phyloP scores from a whole-genome alignment of 106 monocot genomes.

The Amphibolis antarctica region DNA sequence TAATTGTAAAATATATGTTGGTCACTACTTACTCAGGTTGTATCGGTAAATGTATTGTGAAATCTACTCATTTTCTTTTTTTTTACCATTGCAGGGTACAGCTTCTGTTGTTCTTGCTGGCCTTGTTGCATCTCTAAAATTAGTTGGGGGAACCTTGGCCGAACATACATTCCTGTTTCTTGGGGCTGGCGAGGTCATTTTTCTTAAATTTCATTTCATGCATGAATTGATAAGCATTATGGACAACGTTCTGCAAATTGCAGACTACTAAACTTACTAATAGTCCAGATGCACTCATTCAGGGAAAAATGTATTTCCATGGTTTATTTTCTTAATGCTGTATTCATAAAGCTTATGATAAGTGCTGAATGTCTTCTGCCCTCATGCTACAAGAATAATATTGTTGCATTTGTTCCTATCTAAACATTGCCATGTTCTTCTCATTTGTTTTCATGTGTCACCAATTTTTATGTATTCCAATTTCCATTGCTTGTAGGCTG shows the following conservation, averaged over 20 bases:
- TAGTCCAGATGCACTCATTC: not conserved
- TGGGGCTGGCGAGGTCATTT: slow-evolving; percentile 88
- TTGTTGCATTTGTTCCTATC: too few relatives aligned
- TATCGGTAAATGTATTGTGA: not conserved
- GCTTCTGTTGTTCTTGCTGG: slow-evolving; percentile 97
- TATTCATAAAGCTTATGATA: too few relatives aligned
- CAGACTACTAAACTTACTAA: not conserved
- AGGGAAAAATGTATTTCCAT: not conserved
- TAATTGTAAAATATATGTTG: not conserved
- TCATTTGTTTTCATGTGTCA: not conserved
- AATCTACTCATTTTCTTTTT: not conserved
- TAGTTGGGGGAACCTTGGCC: slow-evolving; percentile 75
- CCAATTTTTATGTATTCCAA: not conserved
- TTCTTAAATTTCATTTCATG: not conserved
- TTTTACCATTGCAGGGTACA: slow-evolving; percentile 51
- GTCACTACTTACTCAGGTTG: not conserved
- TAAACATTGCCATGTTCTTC: not conserved
- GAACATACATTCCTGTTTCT: slow-evolving; percentile 94
- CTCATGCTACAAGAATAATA: too few relatives aligned
- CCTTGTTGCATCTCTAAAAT: slow-evolving; percentile 66
- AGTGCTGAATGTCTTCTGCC: too few relatives aligned
- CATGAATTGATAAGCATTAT: not conserved
- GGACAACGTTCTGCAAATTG: not conserved
- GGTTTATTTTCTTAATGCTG: not conserved
- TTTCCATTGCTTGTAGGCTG: slow-evolving; percentile 37